Evolutionary conservation across 179 eudicot species (phyloP).

Genomic region (Vitellaria paradoxa): DNA sequence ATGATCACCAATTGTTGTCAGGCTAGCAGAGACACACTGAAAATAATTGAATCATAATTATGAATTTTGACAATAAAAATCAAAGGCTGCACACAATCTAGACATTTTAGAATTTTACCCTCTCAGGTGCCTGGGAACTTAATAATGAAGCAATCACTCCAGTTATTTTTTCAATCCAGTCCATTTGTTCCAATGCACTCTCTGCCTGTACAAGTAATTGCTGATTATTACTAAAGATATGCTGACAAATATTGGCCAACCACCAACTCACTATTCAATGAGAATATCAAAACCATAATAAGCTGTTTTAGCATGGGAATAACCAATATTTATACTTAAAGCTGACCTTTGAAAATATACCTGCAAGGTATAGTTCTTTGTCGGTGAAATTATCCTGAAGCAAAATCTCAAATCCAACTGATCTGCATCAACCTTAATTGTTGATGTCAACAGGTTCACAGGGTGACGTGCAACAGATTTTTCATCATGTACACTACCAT

Average conservation of each 20-base stretch:
- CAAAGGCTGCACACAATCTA: background rate
- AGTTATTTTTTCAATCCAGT: slow-evolving; percentile 90
- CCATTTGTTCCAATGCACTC: slow-evolving; percentile 74
- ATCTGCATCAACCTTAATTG: slow-evolving; percentile 80
- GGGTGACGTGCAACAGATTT: slow-evolving; percentile 87
- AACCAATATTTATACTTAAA: background rate
- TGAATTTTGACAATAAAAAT: background rate
- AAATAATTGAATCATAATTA: background rate
- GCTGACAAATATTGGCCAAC: background rate
- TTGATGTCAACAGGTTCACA: slow-evolving; percentile 78
- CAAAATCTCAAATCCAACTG: slow-evolving; percentile 87
- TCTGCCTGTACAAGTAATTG: slow-evolving; percentile 61
- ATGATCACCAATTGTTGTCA: slow-evolving; percentile 43
- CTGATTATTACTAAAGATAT: background rate
- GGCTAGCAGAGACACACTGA: slow-evolving; percentile 39
- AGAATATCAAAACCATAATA: slow-evolving; percentile 3
- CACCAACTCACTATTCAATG: background rate
- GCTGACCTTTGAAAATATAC: slow-evolving; percentile 26
- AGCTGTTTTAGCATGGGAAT: background rate
- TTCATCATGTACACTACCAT: slow-evolving; percentile 56
- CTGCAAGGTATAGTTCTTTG: slow-evolving; percentile 86
- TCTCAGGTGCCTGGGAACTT: slow-evolving; percentile 48
- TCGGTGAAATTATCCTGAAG: slow-evolving; percentile 88
- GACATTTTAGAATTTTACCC: background rate
- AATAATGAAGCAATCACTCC: slow-evolving; percentile 80